A percentile compares a stretch with the other conserved stretches of the same genome.
phyloP scores from a whole-genome alignment of 345 rosid species.

The Corchorus capsularis region DNA sequence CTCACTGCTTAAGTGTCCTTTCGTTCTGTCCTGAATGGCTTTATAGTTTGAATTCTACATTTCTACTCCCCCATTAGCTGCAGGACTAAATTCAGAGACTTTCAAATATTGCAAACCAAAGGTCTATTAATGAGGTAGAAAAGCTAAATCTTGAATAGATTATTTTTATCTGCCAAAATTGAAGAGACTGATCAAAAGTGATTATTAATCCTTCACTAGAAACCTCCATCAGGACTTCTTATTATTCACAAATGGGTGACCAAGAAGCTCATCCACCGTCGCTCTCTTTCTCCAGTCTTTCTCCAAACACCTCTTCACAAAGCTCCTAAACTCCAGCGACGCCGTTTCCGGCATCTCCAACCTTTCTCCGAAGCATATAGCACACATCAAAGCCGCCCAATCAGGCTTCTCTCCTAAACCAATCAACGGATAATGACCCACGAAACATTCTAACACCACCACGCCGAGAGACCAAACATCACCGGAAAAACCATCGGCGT shows the following conservation, averaged over 20 bases:
- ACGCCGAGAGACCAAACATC: conserved; percentile 74
- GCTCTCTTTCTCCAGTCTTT: conserved; percentile 68
- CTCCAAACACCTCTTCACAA: conserved; percentile 58
- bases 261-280: conserved; percentile 53
- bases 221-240: background rate
- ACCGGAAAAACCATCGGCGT: conserved; percentile 46
- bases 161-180: background rate
- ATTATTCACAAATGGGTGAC: conserved; percentile 48
- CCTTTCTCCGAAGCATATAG: conserved; percentile 52
- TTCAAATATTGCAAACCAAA: background rate
- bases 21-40: background rate
- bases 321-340: conserved; percentile 45
- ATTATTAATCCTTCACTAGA: conserved; percentile 12
- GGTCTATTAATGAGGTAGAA: background rate
- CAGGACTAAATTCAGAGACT: background rate
- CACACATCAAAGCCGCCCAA: conserved; percentile 59
- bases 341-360: conserved; percentile 49
- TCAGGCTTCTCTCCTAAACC: conserved; percentile 55
- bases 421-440: conserved; percentile 64
- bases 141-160: background rate
- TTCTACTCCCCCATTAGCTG: background rate
- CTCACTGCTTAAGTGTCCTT: background rate
- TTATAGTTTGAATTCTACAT: background rate
- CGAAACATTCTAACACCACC: conserved; percentile 57
- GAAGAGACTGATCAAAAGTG: conserved; percentile 5